These are phyloP conservation scores for Microglena sp. DNA, from an alignment of 139 green algal species.

Conservation along the genomic window DNA sequence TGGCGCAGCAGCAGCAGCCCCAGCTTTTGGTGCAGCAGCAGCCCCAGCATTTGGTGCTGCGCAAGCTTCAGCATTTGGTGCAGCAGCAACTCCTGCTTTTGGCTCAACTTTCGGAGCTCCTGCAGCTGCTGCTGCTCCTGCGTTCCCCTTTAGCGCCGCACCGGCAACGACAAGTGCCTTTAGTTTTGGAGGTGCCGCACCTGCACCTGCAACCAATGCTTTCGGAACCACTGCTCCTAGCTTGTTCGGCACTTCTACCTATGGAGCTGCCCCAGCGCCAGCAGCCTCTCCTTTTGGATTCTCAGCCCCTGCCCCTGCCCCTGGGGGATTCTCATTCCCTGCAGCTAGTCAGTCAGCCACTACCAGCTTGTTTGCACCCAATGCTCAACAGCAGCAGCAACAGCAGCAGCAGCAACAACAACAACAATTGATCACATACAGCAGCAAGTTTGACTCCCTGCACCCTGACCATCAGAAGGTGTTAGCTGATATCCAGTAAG, in stretches of 20 bases:
- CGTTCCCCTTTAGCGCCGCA: background rate
- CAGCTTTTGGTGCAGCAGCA: slow-evolving; percentile 13
- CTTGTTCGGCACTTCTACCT: slow-evolving; percentile 6
- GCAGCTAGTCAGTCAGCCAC: too few relatives aligned
- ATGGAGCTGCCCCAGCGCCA: background rate
- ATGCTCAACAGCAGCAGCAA: too few relatives aligned
- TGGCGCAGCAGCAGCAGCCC: background rate
- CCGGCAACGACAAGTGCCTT: background rate
- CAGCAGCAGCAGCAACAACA: slow-evolving; percentile 4
- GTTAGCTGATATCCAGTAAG: too few relatives aligned
- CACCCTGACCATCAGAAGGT: too few relatives aligned
- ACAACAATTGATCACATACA: too few relatives aligned
- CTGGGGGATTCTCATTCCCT: too few relatives aligned
- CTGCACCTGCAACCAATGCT: background rate
- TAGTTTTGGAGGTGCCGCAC: slow-evolving; percentile 7
- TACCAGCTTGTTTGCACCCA: too few relatives aligned
- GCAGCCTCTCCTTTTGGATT: too few relatives aligned
- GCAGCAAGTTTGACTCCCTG: too few relatives aligned
- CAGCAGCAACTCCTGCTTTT: slow-evolving; percentile 5
- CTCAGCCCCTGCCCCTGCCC: too few relatives aligned
- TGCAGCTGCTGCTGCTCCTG: background rate
- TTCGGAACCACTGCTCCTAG: slow-evolving; percentile 2
- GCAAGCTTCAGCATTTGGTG: slow-evolving; percentile 1
- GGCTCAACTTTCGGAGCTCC: slow-evolving; percentile 10
- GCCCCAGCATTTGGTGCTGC: slow-evolving; percentile 4